These are phyloP conservation scores for Xylaria sp. DNA, from an alignment of 2,329 filamentous ascomycete species.

Conservation along the genomic window DNA sequence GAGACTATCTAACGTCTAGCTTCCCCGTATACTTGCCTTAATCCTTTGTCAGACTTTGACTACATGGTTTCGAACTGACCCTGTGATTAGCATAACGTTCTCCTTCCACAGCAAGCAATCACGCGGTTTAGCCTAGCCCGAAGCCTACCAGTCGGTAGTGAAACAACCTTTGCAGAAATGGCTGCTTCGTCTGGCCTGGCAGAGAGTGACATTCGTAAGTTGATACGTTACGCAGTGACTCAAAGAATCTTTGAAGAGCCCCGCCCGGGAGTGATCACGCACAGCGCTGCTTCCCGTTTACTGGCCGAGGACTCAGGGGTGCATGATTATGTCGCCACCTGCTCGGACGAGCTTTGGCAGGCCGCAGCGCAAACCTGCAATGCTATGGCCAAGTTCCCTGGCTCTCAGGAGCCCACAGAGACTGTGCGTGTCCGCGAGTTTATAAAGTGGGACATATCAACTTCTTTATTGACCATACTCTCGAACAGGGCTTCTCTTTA, in stretches of 20 bases:
- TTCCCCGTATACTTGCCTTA: conserved; percentile 6
- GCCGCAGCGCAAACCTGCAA: conserved; percentile 26
- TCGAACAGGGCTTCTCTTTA: conserved; percentile 56
- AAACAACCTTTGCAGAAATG: conserved; percentile 33
- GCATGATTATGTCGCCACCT: conserved; percentile 54
- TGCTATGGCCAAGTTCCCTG: conserved; percentile 43
- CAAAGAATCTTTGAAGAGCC: conserved; percentile 50
- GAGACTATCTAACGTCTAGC: conserved; percentile 34
- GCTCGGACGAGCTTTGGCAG: conserved; percentile 31
- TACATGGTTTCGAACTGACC: no score
- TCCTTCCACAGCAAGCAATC: conserved; percentile 26
- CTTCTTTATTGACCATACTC: not conserved
- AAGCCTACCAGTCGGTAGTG: conserved; percentile 29
- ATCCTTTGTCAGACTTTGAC: no score
- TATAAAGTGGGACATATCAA: not conserved
- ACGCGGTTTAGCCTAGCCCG: conserved; percentile 33
- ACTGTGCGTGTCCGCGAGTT: conserved; percentile 39
- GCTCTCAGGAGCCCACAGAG: conserved; percentile 57
- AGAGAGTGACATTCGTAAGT: conserved; percentile 24
- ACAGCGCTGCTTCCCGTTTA: conserved; percentile 38
- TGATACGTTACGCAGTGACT: conserved; percentile 28
- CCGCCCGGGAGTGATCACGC: conserved; percentile 36
- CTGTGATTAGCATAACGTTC: conserved; percentile 13
- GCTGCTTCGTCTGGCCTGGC: conserved; percentile 16
- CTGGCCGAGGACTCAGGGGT: conserved; percentile 53